A percentile compares a stretch with the other conserved stretches of the same genome.
Conservation (phyloP, 2,329 filamentous ascomycete genomes). For the Trichothecium sympodiale region DNA sequence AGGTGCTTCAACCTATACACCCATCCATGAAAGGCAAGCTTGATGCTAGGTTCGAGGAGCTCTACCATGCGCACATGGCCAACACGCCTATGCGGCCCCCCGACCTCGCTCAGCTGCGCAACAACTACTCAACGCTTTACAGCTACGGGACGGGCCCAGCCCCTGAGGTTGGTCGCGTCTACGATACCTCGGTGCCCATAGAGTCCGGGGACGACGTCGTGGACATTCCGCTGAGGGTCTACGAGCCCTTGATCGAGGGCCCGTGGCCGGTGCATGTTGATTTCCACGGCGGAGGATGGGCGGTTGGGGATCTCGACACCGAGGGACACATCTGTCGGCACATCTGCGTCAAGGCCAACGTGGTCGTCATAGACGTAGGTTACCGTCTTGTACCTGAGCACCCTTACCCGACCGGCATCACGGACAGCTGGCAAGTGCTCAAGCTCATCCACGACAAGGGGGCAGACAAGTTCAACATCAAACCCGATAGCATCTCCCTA, state of each 20-base stretch:
- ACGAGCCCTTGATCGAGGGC: constrained; percentile 26
- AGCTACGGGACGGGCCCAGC: constrained; percentile 31
- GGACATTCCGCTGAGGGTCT: constrained; percentile 27
- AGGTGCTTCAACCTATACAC: constrained; percentile 36
- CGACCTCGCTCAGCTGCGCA: constrained; percentile 24
- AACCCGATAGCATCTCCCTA: constrained; percentile 24
- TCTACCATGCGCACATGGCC: constrained; percentile 35
- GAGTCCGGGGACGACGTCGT: constrained; percentile 15
- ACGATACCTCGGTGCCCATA: constrained; percentile 23
- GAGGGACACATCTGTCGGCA: constrained; percentile 37
- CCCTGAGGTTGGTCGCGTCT: constrained; percentile 26
- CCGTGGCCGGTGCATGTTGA: constrained; percentile 36
- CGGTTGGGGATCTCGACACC: constrained; percentile 36
- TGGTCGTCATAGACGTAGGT: constrained; percentile 37
- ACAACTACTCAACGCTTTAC: constrained; percentile 31
- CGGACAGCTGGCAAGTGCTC: constrained; percentile 37
- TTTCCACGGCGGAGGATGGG: constrained; percentile 39
- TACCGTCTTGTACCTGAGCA: constrained; percentile 40
- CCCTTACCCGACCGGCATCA: constrained; percentile 33
- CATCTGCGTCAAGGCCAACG: constrained; percentile 29
- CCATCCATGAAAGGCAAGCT: constrained; percentile 32
- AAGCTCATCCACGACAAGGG: constrained; percentile 25
- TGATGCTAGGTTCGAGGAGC: constrained; percentile 33
- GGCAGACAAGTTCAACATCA: constrained; percentile 23
- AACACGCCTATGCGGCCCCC: constrained; percentile 26